phyloP scores from a whole-genome alignment of 140 eudicot species.

The Artemisia princeps region DNA sequence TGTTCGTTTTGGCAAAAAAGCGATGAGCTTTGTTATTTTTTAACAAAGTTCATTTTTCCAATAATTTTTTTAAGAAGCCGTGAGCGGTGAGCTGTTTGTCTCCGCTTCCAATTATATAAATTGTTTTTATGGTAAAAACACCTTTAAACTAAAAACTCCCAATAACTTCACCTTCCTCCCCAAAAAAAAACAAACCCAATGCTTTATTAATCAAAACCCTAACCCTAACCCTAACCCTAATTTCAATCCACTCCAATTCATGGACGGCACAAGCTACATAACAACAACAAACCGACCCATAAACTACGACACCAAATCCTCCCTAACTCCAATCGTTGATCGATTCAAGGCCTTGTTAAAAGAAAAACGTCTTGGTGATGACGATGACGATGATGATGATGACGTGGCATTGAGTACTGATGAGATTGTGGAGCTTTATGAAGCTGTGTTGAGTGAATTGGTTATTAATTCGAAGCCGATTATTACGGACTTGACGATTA shows the following conservation, averaged over 20 bases:
- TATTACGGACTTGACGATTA: slow-evolving; percentile 86
- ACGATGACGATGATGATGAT: slow-evolving; percentile 26
- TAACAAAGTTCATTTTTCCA: no score
- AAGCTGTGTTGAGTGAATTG: slow-evolving; percentile 51
- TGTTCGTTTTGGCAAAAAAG: no score
- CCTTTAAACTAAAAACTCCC: no score
- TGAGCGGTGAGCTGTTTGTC: no score
- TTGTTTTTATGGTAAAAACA: no score
- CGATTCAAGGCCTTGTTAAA: slow-evolving; percentile 59
- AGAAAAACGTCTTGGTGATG: slow-evolving; percentile 53
- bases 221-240: slow-evolving; percentile 6
- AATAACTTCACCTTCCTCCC: no score
- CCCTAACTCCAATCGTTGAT: slow-evolving; percentile 53
- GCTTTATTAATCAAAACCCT: no score
- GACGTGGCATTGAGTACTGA: slow-evolving; percentile 32
- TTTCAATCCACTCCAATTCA: background rate
- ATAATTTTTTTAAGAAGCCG: no score
- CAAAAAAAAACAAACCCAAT: no score
- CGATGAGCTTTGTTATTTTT: no score
- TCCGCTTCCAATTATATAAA: no score
- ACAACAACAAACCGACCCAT: slow-evolving; percentile 27
- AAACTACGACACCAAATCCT: slow-evolving; percentile 35
- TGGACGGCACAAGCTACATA: slow-evolving; percentile 35
- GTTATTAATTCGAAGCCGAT: slow-evolving; percentile 84
- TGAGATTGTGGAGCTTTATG: slow-evolving; percentile 65